phyloP scores from a whole-genome alignment of 2,329 filamentous ascomycete genomes.

The Neofusicoccum umdonicola region DNA sequence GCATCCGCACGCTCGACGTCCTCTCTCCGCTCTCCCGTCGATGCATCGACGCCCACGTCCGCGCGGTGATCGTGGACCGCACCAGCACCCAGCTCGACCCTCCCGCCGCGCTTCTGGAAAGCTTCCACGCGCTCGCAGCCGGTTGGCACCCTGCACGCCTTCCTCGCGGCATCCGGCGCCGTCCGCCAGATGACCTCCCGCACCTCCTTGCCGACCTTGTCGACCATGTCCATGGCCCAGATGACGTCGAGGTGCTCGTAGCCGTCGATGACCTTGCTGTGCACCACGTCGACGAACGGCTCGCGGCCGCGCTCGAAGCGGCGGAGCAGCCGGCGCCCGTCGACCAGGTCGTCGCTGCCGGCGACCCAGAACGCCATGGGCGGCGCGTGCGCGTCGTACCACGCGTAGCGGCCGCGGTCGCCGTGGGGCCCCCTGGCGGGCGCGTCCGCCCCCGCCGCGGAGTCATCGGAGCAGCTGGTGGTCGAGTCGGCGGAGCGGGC shows the following conservation, averaged over 20 bases:
- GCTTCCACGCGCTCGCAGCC: constrained; percentile 56
- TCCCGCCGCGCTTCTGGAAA: constrained; percentile 16
- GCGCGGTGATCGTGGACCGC: constrained; percentile 19
- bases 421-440: constrained; percentile 36
- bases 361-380: constrained; percentile 88
- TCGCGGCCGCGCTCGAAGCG: constrained; percentile 76
- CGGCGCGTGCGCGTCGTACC: constrained; percentile 78
- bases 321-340: constrained; percentile 70
- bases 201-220: constrained; percentile 79
- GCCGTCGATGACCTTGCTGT: constrained; percentile 76
- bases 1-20: constrained; percentile 20
- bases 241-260: constrained; percentile 95
- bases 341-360: constrained; percentile 79
- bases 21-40: constrained; percentile 33
- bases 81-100: neutral
- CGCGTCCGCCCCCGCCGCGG: neutral
- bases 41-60: constrained; percentile 27
- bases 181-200: constrained; percentile 83
- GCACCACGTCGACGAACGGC: constrained; percentile 76
- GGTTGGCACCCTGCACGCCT: constrained; percentile 60
- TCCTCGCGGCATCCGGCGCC: constrained; percentile 53
- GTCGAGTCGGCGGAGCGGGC: neutral
- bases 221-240: constrained; percentile 86
- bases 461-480: neutral
- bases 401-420: constrained; percentile 54